phyloP scores from a whole-genome alignment of 2,329 filamentous ascomycete genomes.

The Fonsecaea multimorphosa region DNA sequence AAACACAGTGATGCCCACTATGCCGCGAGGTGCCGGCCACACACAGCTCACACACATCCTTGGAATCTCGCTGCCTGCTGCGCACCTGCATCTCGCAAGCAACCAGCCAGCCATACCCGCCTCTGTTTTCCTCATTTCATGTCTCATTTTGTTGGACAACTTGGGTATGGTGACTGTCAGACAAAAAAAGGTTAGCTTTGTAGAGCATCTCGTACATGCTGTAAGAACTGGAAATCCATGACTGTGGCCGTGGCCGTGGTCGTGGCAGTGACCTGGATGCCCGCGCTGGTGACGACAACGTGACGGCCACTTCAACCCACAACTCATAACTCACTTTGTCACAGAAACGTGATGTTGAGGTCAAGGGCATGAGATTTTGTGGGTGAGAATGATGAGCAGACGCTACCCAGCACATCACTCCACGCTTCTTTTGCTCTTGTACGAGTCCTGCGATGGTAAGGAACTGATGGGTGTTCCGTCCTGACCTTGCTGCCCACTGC shows the following conservation, averaged over 20 bases:
- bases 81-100: neutral
- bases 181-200: neutral
- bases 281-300: conserved; percentile 2
- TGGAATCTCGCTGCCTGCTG: neutral
- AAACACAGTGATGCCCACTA: neutral
- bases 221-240: neutral
- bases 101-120: neutral
- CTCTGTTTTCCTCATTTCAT: neutral
- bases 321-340: neutral
- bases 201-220: neutral
- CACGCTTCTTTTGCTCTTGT: neutral
- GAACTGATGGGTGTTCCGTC: conserved; percentile 3
- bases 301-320: neutral
- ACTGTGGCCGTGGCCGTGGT: neutral
- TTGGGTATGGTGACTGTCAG: neutral
- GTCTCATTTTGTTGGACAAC: neutral
- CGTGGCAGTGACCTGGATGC: neutral
- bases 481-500: neutral
- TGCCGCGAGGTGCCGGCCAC: conserved; percentile 25
- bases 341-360: neutral
- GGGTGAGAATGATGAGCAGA: neutral
- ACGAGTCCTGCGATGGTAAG: neutral
- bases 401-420: conserved; percentile 3
- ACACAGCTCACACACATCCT: conserved; percentile 6
- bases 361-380: neutral